phyloP scores from a whole-genome alignment of 352 stramenopile species.

The Phytopythium oedochilum region DNA sequence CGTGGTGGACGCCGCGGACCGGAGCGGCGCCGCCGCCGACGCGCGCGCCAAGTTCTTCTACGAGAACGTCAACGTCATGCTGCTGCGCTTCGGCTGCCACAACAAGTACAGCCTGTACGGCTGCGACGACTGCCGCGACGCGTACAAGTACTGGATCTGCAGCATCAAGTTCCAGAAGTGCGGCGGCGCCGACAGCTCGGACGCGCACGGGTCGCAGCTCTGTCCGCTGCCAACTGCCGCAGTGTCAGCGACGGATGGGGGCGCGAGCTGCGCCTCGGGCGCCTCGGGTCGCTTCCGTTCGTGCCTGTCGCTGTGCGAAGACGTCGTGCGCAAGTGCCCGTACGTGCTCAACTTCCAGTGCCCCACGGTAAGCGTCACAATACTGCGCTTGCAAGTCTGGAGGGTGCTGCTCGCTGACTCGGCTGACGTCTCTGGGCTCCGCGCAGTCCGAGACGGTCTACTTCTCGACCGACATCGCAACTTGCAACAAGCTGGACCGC shows the following conservation, averaged over 20 bases:
- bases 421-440: too few species aligned
- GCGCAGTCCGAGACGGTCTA: constrained; percentile 58
- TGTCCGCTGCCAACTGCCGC: constrained; percentile 20
- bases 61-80: constrained; percentile 74
- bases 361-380: constrained; percentile 37
- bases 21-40: constrained; percentile 43
- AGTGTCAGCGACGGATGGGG: constrained; percentile 3
- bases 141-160: constrained; percentile 89
- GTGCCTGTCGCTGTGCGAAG: constrained; percentile 80
- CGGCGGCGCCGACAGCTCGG: constrained; percentile 12
- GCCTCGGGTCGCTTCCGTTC: constrained; percentile 43
- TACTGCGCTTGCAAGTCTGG: too few species aligned
- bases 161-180: constrained; percentile 83
- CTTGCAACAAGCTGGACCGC: constrained; percentile 78
- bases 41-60: constrained; percentile 69
- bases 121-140: constrained; percentile 78
- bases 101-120: constrained; percentile 77
- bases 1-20: constrained; percentile 56
- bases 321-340: constrained; percentile 79
- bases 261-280: constrained; percentile 34
- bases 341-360: constrained; percentile 86
- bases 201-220: constrained; percentile 12
- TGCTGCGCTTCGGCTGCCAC: constrained; percentile 79
- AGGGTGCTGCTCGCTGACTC: too few species aligned
- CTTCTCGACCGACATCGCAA: constrained; percentile 65